Evolutionary conservation across 257 asterid species (phyloP), one percentile per base, ranked within the genome.

Genomic region (Dorcoceras hygrometricum): DNA sequence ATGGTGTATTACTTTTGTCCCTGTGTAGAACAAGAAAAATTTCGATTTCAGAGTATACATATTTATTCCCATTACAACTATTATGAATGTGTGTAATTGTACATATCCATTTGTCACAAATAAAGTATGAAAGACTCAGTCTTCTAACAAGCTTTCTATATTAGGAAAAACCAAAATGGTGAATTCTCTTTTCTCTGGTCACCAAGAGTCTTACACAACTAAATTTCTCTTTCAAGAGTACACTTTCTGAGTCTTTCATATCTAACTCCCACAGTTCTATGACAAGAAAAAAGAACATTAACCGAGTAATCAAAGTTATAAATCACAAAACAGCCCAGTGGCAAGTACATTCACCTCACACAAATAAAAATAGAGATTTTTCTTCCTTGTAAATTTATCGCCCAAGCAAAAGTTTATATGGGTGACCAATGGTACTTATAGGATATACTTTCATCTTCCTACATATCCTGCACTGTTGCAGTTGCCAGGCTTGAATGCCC

Each of bases 1-100:
- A 94, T 6, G 99, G 97, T 8, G 99, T 94, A 80, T 83, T 88
- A 85, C 95, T 94, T 80, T 94, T 94, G 83, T 90, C 99, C 79
- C 99, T 94, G 76, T 74, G 66, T 39, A 51, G 54, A 62, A 65
- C 10, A 73, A 67, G 58, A 59, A 6, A 4, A 62, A 25, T 34
- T 39, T 36, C 65, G 46, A 65, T 71, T 60, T 29, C 62, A 25
- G 55, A 6, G 48, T 43, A 12, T 43, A 43, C 20, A 43, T 43
- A 62, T 18, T 34, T 54, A 43, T 12, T 59, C 59, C 68, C 36
- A 54, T 18, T 56, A 31, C 39, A 61, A 32, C 2, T 62, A 14
- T 59, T 57, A 4, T 55, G 46, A 23, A 26, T 11, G 29, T 55
- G 64, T 8, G 54, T 59, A 68, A 34, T 23, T 36, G 39, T 46